Evolutionary conservation across 306 rosid genomes (phyloP), one percentile per base, ranked within the genome.

Genomic region (Cucurbita pepo): DNA sequence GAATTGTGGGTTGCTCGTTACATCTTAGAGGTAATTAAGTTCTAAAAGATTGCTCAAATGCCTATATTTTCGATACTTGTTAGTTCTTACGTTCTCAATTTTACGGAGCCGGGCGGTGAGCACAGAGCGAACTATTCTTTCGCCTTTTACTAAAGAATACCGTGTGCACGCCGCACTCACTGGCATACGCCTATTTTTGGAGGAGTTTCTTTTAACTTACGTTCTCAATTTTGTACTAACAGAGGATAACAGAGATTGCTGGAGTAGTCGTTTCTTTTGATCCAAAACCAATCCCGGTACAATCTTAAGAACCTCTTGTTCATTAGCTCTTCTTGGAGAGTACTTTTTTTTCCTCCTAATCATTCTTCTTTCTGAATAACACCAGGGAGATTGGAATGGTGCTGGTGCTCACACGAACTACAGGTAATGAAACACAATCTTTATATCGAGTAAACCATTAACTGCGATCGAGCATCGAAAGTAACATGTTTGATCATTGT

Each of bases 341-440:
- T 40, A 40, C 43, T 40, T 40, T 40, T 7, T 38, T 40, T 40
- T 40, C 6, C 1, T 54, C 12, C 14, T 48, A 7, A 5, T 40
- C 7, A 40, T 55, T 47, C 30, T 12, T 38, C 62, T 73, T 56
- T 40, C 10, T 5, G 11, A 41, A 14, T 15, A 43, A 50, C 44
- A 73, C 36, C 63, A 87, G 91, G 98, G 98, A 81, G 98, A 93
- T 52, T 93, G 98, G 98, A 93, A 90, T 63, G 98, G 98, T 48
- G 98, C 98, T 60, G 96, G 98, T 72, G 98, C 98, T 83, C 98
- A 93, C 89, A 86, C 98, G 54, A 93, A 93, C 71, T 90, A 90
- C 88, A 90, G 96, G 96, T 92, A 77, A 72, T 21, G 5, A 50
- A 66, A 45, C 13, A 6, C 37, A 21, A 11, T 45, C 64, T 62